Base-by-base conservation (phyloP, 202 grass and related monocot genomes). In the Panicum virgatum region DNA sequence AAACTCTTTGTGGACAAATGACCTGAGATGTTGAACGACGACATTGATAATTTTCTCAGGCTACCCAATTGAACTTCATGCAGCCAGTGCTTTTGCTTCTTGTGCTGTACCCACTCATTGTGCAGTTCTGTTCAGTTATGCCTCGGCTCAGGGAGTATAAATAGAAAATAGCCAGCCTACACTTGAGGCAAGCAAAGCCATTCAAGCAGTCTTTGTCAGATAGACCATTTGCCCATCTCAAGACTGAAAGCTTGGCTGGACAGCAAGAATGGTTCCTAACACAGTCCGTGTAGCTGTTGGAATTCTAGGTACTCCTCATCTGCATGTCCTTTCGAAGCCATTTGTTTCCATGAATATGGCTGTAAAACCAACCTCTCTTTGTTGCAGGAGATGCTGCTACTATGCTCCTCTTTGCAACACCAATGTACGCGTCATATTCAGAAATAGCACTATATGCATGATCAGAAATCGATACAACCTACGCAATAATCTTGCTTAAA, bases 301-400 rank as follows among this genome's bases (percentile, higher is more conserved):
- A 72, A 73, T 87, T 71, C 47, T 87, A 44, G 89, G 88, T 90
- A 54, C 43, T 72, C 57, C 51, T 72, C 50, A 11, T 74, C 46
- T 71, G 19, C 10, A 47, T 36, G 20, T 66, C 46, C 6, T 50
- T 40, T 70, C 25, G 16, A 73, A n/a, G 30, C 10, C 3, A 23
- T 25, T 72, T 51, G 19, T 12, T 45, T 72, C 75, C 48, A 75
- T 50, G 50, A 42, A 36, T 56, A 36, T 56, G 9, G 39, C 27
- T 63, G 57, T 57, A 37, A 65, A 69, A 22, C 14, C 20, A 9
- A 15, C 26, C 7, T 2, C 10, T 34, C 3, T 14, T 3, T 15
- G 67, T 73, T 86, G 64, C 88, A 90, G 88, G 88, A 61, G 84
- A 90, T 81, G 84, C 76, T 72, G 76, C 88, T 26, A 84, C 89